phyloP scores from a whole-genome alignment of 108 stramenopile genomes.

The Skeletonema potamos region DNA sequence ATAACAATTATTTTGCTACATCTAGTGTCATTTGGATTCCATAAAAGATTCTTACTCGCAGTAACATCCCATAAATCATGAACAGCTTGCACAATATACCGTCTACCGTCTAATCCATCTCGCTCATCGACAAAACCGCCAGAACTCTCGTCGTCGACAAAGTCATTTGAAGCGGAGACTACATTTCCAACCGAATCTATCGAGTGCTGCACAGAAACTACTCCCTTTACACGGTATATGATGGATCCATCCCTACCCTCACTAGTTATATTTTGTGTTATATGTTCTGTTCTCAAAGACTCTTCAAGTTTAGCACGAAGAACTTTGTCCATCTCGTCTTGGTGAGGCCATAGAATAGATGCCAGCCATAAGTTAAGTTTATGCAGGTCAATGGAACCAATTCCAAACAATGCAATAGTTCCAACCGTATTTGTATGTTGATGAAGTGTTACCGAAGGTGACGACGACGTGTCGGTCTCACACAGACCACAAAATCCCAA shows the following conservation, averaged over 20 bases:
- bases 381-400: constrained; percentile 56
- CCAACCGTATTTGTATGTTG: constrained; percentile 66
- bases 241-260: constrained; percentile 20
- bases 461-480: neutral
- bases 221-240: constrained; percentile 81
- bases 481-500: constrained; percentile 28
- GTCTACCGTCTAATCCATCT: constrained; percentile 51
- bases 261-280: neutral
- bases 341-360: constrained; percentile 81
- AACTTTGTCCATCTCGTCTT: constrained; percentile 71
- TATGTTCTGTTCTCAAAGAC: neutral
- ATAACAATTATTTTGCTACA: constrained; percentile 85
- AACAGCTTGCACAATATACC: constrained; percentile 81
- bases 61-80: constrained; percentile 87
- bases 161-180: constrained; percentile 22
- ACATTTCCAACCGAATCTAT: constrained; percentile 21
- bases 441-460: constrained; percentile 26
- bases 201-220: constrained; percentile 52
- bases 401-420: constrained; percentile 53
- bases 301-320: constrained; percentile 55
- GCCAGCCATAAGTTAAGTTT: constrained; percentile 80
- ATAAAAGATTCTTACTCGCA: constrained; percentile 51
- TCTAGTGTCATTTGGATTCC: constrained; percentile 60
- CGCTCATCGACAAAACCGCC: constrained; percentile 6
- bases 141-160: constrained; percentile 13